Evolutionary conservation across 2,329 filamentous ascomycete species (phyloP), one percentile per base, ranked within the genome.

Genomic region (Microcera coccophila): DNA sequence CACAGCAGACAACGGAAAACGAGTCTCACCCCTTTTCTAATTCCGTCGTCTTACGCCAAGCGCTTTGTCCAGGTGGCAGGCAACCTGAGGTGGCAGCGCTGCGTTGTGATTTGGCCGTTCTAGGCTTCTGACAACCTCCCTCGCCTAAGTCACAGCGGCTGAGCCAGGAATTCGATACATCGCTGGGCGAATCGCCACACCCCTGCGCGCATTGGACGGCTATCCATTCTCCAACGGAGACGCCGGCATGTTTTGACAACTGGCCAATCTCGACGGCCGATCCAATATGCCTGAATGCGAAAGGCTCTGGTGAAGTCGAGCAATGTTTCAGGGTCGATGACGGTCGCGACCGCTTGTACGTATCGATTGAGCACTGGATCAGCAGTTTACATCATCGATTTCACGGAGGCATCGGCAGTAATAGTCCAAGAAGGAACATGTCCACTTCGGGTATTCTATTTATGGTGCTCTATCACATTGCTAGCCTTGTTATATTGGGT

Each of bases 1-100:
- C 36, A 55, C 36, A 36, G 22, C 22, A n/a, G 22, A 26, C 22
- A 26, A 26, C 22, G 12, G 22, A 26, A 7, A 12, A 7, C 12
- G 7, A 12, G 22, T 12, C 22, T 7, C 12, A 26, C 22, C 22
- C 7, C 22, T 12, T n/a, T n/a, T n/a, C n/a, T n/a, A n/a, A n/a
- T n/a, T n/a, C n/a, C n/a, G n/a, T n/a, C 22, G 12, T 26, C 22
- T 7, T 26, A 26, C 22, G 22, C 22, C 12, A 26, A 26, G 22
- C 22, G 22, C 22, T 26, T 26, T 7, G 22, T 26, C 22, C 22
- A 26, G 22, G 22, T 26, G 22, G 22, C 22, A 26, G 22, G 12
- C 22, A 7, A 7, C 22, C 12, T 26, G 22, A 7, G 22, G 22
- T 26, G 22, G 22, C 22, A 26, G 22, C 7, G 22, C 22, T 7